phyloP scores from a whole-genome alignment of 768 basidiomycete species.

The Amanita rimosa region DNA sequence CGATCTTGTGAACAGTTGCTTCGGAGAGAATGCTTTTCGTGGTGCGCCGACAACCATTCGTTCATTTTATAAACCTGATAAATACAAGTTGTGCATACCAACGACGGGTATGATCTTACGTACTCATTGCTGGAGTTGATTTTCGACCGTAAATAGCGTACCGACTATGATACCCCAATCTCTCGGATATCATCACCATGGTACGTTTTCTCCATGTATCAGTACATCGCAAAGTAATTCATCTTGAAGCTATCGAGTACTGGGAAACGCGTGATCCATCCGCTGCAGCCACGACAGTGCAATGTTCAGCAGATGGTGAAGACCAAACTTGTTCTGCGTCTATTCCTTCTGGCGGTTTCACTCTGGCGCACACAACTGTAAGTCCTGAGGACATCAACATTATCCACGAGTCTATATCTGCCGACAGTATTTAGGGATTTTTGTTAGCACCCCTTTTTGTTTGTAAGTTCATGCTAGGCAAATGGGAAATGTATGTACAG shows the following conservation, averaged over 20 bases:
- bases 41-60: conserved; percentile 17
- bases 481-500: neutral
- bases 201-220: conserved; percentile 13
- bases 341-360: conserved; percentile 33
- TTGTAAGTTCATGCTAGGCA: conserved; percentile 7
- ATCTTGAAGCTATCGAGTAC: conserved; percentile 32
- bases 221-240: neutral
- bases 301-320: conserved; percentile 35
- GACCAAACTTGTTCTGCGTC: conserved; percentile 37
- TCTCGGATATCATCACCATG: conserved; percentile 44
- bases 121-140: neutral
- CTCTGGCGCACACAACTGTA: conserved; percentile 34
- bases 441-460: conserved; percentile 27
- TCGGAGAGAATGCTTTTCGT: conserved; percentile 29
- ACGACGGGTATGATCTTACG: conserved; percentile 27
- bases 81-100: conserved; percentile 34
- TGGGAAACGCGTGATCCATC: conserved; percentile 36
- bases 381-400: conserved; percentile 6
- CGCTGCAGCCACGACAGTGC: conserved; percentile 25
- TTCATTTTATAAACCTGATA: neutral
- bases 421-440: conserved; percentile 27
- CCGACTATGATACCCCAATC: conserved; percentile 37
- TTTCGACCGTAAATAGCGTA: conserved; percentile 20
- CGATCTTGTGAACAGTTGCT: conserved; percentile 28
- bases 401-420: neutral